Percentiles rank a stretch among this genome's conserved stretches.
These are phyloP conservation scores for Eimeria falciformis DNA, from an alignment of 169 alveolate species.

Conservation along the genomic window DNA sequence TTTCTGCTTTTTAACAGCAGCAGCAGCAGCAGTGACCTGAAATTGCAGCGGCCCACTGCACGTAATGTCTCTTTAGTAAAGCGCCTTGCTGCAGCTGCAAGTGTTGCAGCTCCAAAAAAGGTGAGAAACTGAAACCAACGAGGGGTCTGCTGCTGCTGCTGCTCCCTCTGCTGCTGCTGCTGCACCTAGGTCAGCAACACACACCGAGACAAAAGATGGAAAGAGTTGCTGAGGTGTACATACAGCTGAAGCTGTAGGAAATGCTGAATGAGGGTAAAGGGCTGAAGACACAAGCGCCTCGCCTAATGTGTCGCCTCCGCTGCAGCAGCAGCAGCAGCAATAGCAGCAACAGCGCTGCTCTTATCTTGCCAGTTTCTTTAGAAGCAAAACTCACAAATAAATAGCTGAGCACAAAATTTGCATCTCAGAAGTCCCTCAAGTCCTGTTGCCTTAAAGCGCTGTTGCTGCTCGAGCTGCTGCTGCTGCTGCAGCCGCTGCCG, in stretches of 20 bases:
- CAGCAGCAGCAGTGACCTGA: conserved; percentile 22
- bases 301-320: conserved; percentile 37
- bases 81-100: neutral
- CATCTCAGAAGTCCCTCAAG: neutral
- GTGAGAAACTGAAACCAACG: neutral
- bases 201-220: neutral
- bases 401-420: neutral
- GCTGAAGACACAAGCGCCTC: neutral
- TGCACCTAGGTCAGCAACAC: neutral
- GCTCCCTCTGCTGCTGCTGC: conserved; percentile 35
- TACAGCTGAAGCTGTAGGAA: neutral
- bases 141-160: conserved; percentile 14
- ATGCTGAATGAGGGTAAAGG: no score
- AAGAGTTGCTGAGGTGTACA: neutral
- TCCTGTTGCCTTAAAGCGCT: neutral
- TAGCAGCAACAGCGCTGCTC: neutral
- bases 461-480: neutral
- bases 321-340: conserved; percentile 48
- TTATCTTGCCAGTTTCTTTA: conserved; percentile 22
- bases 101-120: neutral
- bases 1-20: neutral
- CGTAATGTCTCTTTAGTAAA: neutral
- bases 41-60: neutral
- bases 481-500: conserved; percentile 1
- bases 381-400: neutral